These are phyloP conservation scores for Pseudonectria foliicola DNA, from an alignment of 2,329 filamentous ascomycete species.

Conservation along the genomic window DNA sequence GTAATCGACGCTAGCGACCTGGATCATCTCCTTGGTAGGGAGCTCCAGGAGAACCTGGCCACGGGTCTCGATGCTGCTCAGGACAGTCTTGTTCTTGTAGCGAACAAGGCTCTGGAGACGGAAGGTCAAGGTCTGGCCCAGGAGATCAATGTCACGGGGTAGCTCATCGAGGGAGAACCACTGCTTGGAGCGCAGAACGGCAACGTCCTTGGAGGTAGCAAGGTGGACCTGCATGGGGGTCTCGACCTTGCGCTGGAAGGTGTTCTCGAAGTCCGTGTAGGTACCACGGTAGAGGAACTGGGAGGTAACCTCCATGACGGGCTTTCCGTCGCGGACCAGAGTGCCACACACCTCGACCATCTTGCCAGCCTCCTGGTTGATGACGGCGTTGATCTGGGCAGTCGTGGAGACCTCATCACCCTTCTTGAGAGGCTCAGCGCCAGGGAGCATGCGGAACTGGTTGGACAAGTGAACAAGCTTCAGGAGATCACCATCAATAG, in stretches of 20 bases:
- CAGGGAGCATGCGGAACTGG: conserved; percentile 95
- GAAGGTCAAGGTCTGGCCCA: conserved; percentile 93
- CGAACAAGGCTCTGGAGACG: conserved; percentile 84
- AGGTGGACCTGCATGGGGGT: conserved; percentile 91
- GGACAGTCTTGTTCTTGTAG: conserved; percentile 92
- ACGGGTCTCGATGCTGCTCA: conserved; percentile 83
- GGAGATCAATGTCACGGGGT: conserved; percentile 68
- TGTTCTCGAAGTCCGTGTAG: conserved; percentile 94
- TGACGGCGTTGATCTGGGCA: conserved; percentile 92
- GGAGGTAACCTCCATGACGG: conserved; percentile 97
- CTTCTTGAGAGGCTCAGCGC: conserved; percentile 90
- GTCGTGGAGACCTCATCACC: conserved; percentile 88
- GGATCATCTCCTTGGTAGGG: conserved; percentile 93
- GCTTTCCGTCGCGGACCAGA: conserved; percentile 71
- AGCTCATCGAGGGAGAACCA: conserved; percentile 83
- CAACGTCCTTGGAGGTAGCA: conserved; percentile 81
- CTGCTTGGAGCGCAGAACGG: conserved; percentile 90
- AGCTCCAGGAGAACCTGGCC: conserved; percentile 91
- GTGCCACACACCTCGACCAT: conserved; percentile 99
- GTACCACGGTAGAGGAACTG: conserved; percentile 94
- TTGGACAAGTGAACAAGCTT: conserved; percentile 97
- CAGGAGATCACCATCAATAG: conserved; percentile 90
- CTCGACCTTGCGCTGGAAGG: conserved; percentile 95
- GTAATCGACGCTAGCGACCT: conserved; percentile 96
- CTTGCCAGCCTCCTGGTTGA: conserved; percentile 97